Evolutionary conservation across 805 yeast genomes (phyloP).

Genomic region (Ogataea glucozyma): DNA sequence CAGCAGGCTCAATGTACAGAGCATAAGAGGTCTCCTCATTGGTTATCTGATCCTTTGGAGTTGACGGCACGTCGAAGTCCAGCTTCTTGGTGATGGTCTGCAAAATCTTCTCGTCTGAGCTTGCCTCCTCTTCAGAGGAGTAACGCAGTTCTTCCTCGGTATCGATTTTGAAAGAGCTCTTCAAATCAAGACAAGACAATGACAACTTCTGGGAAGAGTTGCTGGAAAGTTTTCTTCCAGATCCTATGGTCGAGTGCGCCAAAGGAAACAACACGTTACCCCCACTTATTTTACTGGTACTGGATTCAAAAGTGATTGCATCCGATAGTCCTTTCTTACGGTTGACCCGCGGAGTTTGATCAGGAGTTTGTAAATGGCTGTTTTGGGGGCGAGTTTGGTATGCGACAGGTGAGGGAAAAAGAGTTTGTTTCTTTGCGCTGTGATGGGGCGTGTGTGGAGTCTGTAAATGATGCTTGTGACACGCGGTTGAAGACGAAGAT

Average conservation of each 20-base stretch:
- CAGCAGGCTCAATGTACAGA: conserved; percentile 26
- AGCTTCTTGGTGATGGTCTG: conserved; percentile 25
- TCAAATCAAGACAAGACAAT: conserved; percentile 21
- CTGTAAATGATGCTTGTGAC: conserved; percentile 19
- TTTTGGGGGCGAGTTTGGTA: conserved; percentile 13
- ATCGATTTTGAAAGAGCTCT: conserved; percentile 23
- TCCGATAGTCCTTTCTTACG: conserved; percentile 27
- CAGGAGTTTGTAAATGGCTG: conserved; percentile 27
- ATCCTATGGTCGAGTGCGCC: conserved; percentile 34
- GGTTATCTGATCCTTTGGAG: conserved; percentile 41
- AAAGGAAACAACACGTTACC: conserved; percentile 28
- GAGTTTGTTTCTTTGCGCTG: conserved; percentile 15
- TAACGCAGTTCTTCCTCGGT: conserved; percentile 26
- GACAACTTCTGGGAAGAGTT: conserved; percentile 11
- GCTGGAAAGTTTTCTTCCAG: conserved; percentile 25
- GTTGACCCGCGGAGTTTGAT: conserved; percentile 26
- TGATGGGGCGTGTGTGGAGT: conserved; percentile 30
- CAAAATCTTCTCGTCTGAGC: conserved; percentile 13
- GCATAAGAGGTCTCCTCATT: conserved; percentile 35
- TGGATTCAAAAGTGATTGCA: conserved; percentile 21
- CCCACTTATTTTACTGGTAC: conserved; percentile 11
- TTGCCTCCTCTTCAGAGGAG: conserved; percentile 24
- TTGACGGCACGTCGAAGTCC: conserved; percentile 30
- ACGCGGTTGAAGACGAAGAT: conserved; percentile 13
- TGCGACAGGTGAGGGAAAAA: conserved; percentile 20